Evolutionary conservation across 2,329 filamentous ascomycete species (phyloP).

Genomic region (Harringtonia aguacate): DNA sequence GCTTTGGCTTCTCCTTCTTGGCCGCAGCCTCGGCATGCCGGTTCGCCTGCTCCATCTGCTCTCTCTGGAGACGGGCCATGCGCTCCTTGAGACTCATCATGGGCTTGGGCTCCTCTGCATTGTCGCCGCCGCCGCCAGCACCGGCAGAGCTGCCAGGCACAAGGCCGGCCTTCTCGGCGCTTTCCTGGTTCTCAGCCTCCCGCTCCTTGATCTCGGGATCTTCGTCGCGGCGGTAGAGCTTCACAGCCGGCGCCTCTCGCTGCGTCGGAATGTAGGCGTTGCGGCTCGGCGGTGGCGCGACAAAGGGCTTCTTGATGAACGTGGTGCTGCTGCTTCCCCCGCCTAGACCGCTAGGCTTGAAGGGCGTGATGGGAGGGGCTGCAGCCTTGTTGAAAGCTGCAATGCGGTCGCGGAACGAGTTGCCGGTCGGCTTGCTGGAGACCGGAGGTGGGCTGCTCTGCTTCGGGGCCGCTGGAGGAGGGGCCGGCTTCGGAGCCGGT

Average conservation of each 20-base stretch:
- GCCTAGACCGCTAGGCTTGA: constrained; percentile 62
- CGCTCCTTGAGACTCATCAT: constrained; percentile 88
- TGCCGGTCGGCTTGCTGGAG: constrained; percentile 60
- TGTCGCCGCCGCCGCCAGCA: constrained; percentile 19
- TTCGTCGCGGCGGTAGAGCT: constrained; percentile 77
- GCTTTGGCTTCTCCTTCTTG: constrained; percentile 84
- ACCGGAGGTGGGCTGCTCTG: constrained; percentile 43
- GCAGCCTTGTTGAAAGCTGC: constrained; percentile 91
- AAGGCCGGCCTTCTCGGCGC: constrained; percentile 58
- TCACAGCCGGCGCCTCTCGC: constrained; percentile 59
- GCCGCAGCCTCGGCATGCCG: constrained; percentile 66
- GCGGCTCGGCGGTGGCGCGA: constrained; percentile 85
- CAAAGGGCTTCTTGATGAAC: constrained; percentile 95
- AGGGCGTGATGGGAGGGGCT: constrained; percentile 78
- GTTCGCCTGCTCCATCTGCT: constrained; percentile 82
- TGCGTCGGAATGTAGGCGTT: constrained; percentile 78
- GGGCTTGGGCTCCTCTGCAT: constrained; percentile 79
- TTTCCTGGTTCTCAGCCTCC: constrained; percentile 54
- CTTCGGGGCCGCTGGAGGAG: constrained; percentile 29
- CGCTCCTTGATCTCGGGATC: constrained; percentile 62
- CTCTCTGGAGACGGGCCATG: constrained; percentile 86
- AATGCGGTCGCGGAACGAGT: constrained; percentile 89
- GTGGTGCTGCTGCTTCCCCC: constrained; percentile 39
- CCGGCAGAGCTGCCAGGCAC: constrained; percentile 24
- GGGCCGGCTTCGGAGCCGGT: constrained; percentile 26